Base-by-base conservation (phyloP, 495 filamentous ascomycete species). In the Sabuloglossum arenarium region DNA sequence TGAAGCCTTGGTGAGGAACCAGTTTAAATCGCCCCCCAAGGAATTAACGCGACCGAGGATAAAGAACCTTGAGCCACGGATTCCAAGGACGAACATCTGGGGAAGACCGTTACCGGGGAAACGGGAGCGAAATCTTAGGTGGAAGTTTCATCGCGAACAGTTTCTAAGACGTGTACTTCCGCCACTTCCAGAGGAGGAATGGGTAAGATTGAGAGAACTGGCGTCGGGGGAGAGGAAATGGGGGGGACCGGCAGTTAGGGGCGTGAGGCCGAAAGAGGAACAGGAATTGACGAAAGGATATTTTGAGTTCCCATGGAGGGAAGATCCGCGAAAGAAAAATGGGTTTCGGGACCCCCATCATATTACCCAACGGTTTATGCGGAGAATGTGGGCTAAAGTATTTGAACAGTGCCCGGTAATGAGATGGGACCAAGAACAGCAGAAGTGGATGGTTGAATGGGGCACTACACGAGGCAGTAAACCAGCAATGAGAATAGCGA, bases 101-200 rank as follows among this genome's bases (percentile, higher is more conserved):
- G 76, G 75, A 1, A 69, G 71, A 4, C 75, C 77, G 0, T 62
- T 85, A 45, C 61, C 79, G 0, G 55, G 65, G 14, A 73, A 65
- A 53, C 74, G 83, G 1, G 64, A 64, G 34, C 65, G 69, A 43
- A 84, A 83, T 54, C 79, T 83, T 52, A 67, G 75, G 10, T 73
- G 68, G 54, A 71, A 71, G 55, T 80, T 78, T 71, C 89, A 84
- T 68, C 28, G 28, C 21, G 71, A 68, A 0, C 34, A 59, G 0
- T 65, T 78, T 42, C 69, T 85, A 21, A 63, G 69, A 0, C 73
- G 71, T 46, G 61, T 86, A 4, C 65, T 84, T n/a, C 85, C 88
- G 6, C 91, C 91, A 1, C 60, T 96, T 0, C 80, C 84, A 0
- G 59, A 69, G 24, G 59, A 69, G 16, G 86, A 91, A 57, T 85